Evolutionary conservation across 441 rosid genomes (phyloP), one percentile per base, ranked within the genome.

Genomic region (Aleurites moluccanus): DNA sequence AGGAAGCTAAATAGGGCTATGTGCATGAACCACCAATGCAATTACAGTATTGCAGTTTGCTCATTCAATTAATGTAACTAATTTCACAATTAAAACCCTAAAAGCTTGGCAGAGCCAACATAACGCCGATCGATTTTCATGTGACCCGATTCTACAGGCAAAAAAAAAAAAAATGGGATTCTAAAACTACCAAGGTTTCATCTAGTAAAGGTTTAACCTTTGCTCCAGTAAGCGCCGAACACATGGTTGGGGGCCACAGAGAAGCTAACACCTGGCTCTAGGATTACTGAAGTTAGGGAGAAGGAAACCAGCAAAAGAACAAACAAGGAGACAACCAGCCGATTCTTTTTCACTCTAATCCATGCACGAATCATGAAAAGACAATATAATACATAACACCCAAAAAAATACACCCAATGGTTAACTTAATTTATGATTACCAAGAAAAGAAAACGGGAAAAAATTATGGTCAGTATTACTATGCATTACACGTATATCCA

Each of bases 241-340:
- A 81, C 72, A 78, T 77, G 59, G 74, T 55, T 64, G 45, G 88
- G 91, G 70, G 50, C 85, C 78, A 78, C 33, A 56, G 11, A 59
- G 56, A 78, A 27, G 60, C 73, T 81, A 87, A 88, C 94, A 87
- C 86, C 90, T 86, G 91, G 74, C 90, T 44, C 14, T 73, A 45
- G 75, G 33, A 67, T 80, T 63, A 63, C 70, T 74, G 13, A 73
- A 86, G 89, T 80, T 78, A 87, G 88, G 81, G 80, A 80, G 85
- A 85, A 90, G 93, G 97, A 84, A 90, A 92, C 91, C 92, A 80
- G 56, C 21, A 74, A 86, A 84, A 82, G 78, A 85, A 86, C 92
- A 89, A 64, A 77, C 82, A 74, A 81, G 91, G 90, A 85, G 97
- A 92, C 97, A 92, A 76, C 74, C 79, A 83, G 85, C 85, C 81